These are phyloP conservation scores for Microdochium paspali DNA, from an alignment of 2,329 filamentous ascomycete species.

Conservation along the genomic window DNA sequence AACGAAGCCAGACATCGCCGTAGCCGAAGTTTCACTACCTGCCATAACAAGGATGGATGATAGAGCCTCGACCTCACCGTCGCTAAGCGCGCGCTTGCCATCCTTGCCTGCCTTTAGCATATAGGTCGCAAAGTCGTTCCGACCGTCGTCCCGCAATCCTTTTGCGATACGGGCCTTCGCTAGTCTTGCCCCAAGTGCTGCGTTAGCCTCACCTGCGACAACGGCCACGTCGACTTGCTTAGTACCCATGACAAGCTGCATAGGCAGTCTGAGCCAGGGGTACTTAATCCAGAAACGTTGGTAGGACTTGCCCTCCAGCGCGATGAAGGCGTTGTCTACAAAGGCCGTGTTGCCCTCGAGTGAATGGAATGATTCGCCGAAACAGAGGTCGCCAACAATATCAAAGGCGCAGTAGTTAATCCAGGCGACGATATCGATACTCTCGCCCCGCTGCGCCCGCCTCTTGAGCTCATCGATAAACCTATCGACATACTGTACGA, in stretches of 20 bases:
- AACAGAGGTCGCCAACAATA: conserved; percentile 35
- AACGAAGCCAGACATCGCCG: conserved; percentile 27
- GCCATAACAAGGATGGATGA: conserved; percentile 27
- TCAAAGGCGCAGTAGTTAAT: conserved; percentile 31
- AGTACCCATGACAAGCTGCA: background rate
- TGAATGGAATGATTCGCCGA: conserved; percentile 30
- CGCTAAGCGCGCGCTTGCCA: conserved; percentile 5
- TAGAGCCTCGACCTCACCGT: conserved; percentile 13
- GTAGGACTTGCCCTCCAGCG: conserved; percentile 10
- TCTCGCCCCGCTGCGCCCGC: background rate
- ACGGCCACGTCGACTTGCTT: conserved; percentile 6
- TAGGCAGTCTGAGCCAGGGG: background rate
- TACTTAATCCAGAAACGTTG: background rate
- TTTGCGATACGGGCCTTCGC: background rate
- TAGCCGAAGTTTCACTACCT: conserved; percentile 41
- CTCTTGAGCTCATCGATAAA: conserved; percentile 23
- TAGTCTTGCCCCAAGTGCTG: background rate
- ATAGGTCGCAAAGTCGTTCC: background rate
- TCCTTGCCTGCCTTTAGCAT: background rate
- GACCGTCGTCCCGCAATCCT: background rate
- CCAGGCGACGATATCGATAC: conserved; percentile 26
- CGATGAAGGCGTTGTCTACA: conserved; percentile 21
- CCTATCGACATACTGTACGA: conserved; percentile 22
- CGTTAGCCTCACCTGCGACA: background rate
- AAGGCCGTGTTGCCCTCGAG: conserved; percentile 22